Evolutionary conservation across 257 asterid species (phyloP).

Genomic region (Verbena officinalis): DNA sequence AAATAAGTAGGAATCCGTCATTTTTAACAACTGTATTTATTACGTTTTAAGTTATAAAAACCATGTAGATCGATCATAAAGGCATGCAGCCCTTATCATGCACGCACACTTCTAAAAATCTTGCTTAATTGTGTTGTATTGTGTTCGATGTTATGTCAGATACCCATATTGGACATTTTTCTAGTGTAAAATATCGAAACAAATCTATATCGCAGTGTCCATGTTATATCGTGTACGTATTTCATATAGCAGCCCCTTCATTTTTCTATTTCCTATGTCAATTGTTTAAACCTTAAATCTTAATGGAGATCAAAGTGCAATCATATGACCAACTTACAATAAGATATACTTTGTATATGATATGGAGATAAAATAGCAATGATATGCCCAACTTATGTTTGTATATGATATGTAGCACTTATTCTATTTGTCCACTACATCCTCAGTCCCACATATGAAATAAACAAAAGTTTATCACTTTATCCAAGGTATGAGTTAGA

Average conservation of each 20-base stretch:
- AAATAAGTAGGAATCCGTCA: not conserved
- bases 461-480: not conserved
- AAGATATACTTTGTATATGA: not conserved
- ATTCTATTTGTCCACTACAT: conserved; percentile 15
- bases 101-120: too few species aligned
- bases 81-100: too few species aligned
- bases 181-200: too few species aligned
- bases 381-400: too few species aligned
- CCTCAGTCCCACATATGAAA: conserved; percentile 10
- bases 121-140: too few species aligned
- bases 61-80: not conserved
- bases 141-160: too few species aligned
- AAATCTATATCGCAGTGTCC: too few species aligned
- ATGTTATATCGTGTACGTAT: too few species aligned
- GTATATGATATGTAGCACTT: not conserved
- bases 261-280: too few species aligned
- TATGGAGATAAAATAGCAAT: not conserved
- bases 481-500: not conserved
- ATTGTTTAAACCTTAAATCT: not conserved
- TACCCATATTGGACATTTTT: too few species aligned
- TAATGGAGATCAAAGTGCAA: conserved; percentile 4
- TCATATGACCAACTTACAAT: not conserved
- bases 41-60: not conserved
- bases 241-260: too few species aligned
- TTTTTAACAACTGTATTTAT: too few species aligned